These are phyloP conservation scores for Melampsora medusae DNA, from an alignment of 1,284 basidiomycete species.

Conservation along the genomic window DNA sequence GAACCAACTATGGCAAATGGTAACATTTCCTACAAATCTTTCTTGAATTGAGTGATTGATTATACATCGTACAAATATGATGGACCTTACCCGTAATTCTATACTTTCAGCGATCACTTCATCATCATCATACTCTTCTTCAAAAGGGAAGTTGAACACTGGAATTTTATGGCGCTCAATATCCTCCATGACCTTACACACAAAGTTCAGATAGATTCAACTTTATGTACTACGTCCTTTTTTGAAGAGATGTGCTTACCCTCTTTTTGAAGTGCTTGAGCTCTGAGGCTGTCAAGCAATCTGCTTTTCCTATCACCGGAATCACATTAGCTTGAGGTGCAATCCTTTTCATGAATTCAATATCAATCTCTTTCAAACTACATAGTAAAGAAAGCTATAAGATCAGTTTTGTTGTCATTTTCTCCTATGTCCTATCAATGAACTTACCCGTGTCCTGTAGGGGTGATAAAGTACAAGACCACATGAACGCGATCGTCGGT, in stretches of 20 bases:
- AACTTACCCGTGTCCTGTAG: constrained; percentile 69
- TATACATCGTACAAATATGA: neutral
- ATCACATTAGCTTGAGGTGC: constrained; percentile 98
- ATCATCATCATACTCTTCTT: constrained; percentile 68
- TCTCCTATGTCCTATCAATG: neutral
- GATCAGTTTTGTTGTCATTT: neutral
- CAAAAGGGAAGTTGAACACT: constrained; percentile 67
- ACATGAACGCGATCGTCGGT: constrained; percentile 92
- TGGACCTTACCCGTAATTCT: constrained; percentile 49
- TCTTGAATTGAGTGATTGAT: neutral
- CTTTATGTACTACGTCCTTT: neutral
- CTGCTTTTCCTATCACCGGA: constrained; percentile 95
- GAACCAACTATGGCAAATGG: constrained; percentile 98
- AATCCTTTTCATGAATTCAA: constrained; percentile 93
- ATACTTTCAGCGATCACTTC: constrained; percentile 95
- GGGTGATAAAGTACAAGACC: constrained; percentile 97
- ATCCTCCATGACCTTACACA: constrained; percentile 90
- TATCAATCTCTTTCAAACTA: constrained; percentile 89
- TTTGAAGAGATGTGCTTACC: constrained; percentile 59
- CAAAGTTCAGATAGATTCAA: neutral
- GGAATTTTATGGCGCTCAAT: constrained; percentile 98
- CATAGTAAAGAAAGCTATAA: no score
- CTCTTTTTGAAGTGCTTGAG: constrained; percentile 93
- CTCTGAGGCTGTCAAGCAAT: constrained; percentile 86
- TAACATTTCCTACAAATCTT: constrained; percentile 67